Evolutionary conservation across 257 asterid genomes (phyloP).

Genomic region (Eucommia ulmoides): DNA sequence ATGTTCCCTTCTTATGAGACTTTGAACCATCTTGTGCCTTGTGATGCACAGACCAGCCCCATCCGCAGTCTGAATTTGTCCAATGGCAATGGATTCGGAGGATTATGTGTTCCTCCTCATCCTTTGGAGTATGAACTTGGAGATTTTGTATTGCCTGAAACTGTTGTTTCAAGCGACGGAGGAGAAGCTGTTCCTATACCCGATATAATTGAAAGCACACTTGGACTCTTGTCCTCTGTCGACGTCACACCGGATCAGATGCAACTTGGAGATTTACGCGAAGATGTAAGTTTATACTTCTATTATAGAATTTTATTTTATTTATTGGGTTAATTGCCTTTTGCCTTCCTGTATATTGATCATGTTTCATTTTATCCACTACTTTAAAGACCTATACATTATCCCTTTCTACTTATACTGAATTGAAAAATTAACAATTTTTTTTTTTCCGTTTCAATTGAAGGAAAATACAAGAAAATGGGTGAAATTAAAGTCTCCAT

Average conservation of each 20-base stretch:
- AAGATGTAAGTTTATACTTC: slow-evolving; percentile 51
- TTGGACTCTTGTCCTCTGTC: slow-evolving; percentile 50
- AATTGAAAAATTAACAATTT: not conserved
- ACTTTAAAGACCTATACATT: not conserved
- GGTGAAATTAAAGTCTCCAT: too few relatives aligned
- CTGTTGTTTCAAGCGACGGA: slow-evolving; percentile 46
- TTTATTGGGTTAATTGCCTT: not conserved
- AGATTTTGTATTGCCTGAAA: slow-evolving; percentile 45
- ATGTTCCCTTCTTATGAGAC: slow-evolving; percentile 90
- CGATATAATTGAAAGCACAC: slow-evolving; percentile 75
- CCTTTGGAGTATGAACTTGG: slow-evolving; percentile 44
- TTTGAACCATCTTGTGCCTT: slow-evolving; percentile 44
- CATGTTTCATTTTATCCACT: not conserved
- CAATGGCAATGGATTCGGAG: slow-evolving; percentile 49
- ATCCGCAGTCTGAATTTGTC: slow-evolving; percentile 67
- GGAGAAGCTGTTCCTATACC: slow-evolving; percentile 56
- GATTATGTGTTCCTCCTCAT: slow-evolving; percentile 29
- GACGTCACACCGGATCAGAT: slow-evolving; percentile 55
- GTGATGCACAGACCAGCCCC: slow-evolving; percentile 54
- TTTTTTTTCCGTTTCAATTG: too few relatives aligned
- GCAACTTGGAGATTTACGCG: slow-evolving; percentile 62
- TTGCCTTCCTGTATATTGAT: slow-evolving; percentile 1
- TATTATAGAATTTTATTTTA: too few relatives aligned
- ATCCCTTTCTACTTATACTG: not conserved
- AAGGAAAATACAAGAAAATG: too few relatives aligned